Conservation (phyloP, 2,329 filamentous ascomycete genomes). For the Fusarium robinianum region DNA sequence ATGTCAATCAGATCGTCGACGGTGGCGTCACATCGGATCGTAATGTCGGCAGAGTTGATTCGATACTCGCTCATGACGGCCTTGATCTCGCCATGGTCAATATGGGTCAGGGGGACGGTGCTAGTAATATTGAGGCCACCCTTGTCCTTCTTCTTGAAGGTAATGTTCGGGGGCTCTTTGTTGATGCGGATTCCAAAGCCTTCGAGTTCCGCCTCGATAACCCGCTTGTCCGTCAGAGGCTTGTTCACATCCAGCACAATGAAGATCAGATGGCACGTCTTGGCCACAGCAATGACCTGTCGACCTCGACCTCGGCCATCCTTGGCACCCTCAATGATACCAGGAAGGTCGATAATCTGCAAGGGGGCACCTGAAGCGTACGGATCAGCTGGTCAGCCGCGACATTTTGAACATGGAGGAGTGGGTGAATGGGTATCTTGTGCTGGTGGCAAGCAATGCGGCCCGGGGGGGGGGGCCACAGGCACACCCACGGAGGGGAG, state of each 20-base stretch:
- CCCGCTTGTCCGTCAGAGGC: slow-evolving; percentile 91
- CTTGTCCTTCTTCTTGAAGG: slow-evolving; percentile 99
- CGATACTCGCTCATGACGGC: slow-evolving; percentile 97
- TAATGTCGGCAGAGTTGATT: slow-evolving; percentile 95
- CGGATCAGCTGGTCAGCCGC: slow-evolving; percentile 27
- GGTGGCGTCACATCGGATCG: slow-evolving; percentile 96
- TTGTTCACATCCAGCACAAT: slow-evolving; percentile 99
- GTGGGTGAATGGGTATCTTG: slow-evolving; percentile 6
- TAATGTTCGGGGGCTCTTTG: slow-evolving; percentile 95
- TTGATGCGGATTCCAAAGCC: slow-evolving; percentile 98
- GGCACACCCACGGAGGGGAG: background rate
- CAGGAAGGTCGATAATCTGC: slow-evolving; percentile 96
- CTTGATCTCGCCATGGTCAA: slow-evolving; percentile 95
- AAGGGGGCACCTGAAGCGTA: slow-evolving; percentile 73
- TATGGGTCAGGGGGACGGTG: slow-evolving; percentile 88
- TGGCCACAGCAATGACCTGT: slow-evolving; percentile 98
- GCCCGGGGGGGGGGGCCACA: background rate
- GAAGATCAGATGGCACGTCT: slow-evolving; percentile 98
- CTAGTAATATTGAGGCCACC: slow-evolving; percentile 95
- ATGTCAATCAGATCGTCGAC: slow-evolving; percentile 97
- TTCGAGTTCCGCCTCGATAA: slow-evolving; percentile 94
- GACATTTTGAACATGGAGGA: slow-evolving; percentile 12
- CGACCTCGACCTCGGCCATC: slow-evolving; percentile 96
- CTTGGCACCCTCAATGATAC: slow-evolving; percentile 98
- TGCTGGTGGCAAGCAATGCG: no score